Conservation (phyloP, 768 basidiomycete genomes). For the Rhodotorula toruloides region DNA sequence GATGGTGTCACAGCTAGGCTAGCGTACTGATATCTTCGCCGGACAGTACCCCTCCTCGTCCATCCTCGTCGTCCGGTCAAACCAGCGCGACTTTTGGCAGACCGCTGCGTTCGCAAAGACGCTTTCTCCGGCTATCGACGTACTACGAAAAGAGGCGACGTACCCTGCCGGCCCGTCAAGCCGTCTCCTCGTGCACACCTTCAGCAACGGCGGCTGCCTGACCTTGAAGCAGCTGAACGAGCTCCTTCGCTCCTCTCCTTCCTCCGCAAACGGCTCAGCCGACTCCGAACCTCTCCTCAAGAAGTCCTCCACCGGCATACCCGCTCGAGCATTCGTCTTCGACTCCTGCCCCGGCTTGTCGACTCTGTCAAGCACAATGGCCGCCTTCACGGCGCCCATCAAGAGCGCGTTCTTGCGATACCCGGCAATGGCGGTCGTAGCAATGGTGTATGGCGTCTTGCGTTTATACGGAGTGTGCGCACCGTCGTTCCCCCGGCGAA, state of each 20-base stretch:
- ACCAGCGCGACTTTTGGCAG: conserved; percentile 16
- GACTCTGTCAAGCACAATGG: conserved; percentile 10
- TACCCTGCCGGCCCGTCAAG: neutral
- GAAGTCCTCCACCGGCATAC: neutral
- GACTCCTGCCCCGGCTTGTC: conserved; percentile 40
- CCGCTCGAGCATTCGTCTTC: conserved; percentile 23
- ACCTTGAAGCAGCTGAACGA: conserved; percentile 22
- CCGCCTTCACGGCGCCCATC: conserved; percentile 36
- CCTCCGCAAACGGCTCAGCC: neutral
- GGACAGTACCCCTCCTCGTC: conserved; percentile 25
- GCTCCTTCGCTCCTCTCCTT: neutral
- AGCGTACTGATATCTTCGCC: neutral
- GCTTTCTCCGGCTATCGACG: conserved; percentile 13
- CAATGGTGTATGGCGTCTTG: neutral
- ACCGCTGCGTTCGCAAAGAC: neutral
- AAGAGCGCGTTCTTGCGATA: conserved; percentile 1
- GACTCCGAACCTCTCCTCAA: neutral
- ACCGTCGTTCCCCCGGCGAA: no score
- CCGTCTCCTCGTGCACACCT: conserved; percentile 30
- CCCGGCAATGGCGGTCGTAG: neutral
- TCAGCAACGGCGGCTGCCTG: conserved; percentile 36
- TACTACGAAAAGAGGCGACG: neutral
- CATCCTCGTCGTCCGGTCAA: conserved; percentile 28
- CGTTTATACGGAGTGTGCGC: conserved; percentile 15
- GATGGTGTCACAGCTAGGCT: neutral